phyloP scores from a whole-genome alignment of 2,329 filamentous ascomycete species.

The Arthrobotrys conoides region DNA sequence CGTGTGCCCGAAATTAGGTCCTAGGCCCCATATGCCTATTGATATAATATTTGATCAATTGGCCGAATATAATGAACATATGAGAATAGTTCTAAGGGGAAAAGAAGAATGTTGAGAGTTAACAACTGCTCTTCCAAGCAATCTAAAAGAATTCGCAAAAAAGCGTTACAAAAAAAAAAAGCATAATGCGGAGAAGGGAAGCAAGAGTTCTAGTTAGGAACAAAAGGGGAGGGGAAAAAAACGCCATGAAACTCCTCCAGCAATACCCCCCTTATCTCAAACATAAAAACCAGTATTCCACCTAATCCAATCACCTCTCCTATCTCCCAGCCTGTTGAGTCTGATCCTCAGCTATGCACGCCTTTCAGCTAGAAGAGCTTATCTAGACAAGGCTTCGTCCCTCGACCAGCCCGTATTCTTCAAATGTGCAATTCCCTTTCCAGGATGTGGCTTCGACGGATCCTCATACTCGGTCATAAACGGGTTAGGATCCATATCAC shows the following conservation, averaged over 20 bases:
- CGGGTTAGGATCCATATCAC: slow-evolving; percentile 89
- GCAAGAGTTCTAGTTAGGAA: no score
- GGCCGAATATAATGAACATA: not conserved
- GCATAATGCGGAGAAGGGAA: not conserved
- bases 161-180: not conserved
- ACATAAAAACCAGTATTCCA: not conserved
- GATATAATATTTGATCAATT: not conserved
- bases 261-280: slow-evolving; percentile 1
- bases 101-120: slow-evolving; percentile 9
- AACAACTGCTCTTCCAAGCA: slow-evolving; percentile 15
- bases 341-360: no score
- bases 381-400: slow-evolving; percentile 72
- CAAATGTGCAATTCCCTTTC: slow-evolving; percentile 76
- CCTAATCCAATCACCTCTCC: not conserved
- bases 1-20: not conserved
- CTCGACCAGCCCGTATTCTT: slow-evolving; percentile 85
- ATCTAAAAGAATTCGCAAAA: slow-evolving; percentile 8
- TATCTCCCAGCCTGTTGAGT: no score
- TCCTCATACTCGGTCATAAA: slow-evolving; percentile 88
- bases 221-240: not conserved
- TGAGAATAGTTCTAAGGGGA: not conserved
- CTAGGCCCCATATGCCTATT: no score
- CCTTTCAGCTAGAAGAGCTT: no score
- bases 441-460: slow-evolving; percentile 76
- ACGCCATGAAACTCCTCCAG: slow-evolving; percentile 13